Evolutionary conservation across 1,284 basidiomycete species (phyloP), one percentile per base, ranked within the genome.

Genomic region (Ustilago hordei): DNA sequence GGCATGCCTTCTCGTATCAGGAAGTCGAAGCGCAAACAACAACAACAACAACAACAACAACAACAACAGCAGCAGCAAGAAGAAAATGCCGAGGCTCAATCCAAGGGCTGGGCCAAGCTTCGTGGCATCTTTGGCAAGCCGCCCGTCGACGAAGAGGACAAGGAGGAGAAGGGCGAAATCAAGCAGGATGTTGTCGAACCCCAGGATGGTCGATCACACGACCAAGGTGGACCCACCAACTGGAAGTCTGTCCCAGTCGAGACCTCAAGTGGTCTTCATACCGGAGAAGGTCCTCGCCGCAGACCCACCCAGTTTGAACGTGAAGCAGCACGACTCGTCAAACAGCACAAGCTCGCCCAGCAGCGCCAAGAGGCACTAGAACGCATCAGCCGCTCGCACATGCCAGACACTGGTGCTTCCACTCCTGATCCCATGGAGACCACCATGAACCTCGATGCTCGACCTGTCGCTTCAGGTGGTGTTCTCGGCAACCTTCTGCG

Each of bases 401-500:
- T 84, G 12, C 72, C 75, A 3, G 80, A 79, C 55, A 79, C 84
- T 2, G 78, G 76, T 15, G 72, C 79, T 3, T 69, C 78, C 17
- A 86, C 83, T 8, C 84, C 84, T 13, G 84, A 85, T 39, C 55
- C 74, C 7, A 60, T 76, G 50, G 84, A 84, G 17, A 84, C 82
- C 17, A 64, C 74, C 19, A 70, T 81, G 55, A 73, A 81, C 50
- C 55, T 86, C 19, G 84, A 85, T 48, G 75, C 84, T 7, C 72
- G 84, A 19, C 84, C 84, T 17, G 72, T 81, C 6, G 43, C 62
- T 2, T 55, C 75, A 0, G 78, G 80, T 17, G 84, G 84, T 45
- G 83, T 86, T 11, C 78, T 86, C 9, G 84, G 84, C 47, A 84
- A 86, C 39, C 60, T 86, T 31, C 68, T 85, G n/a, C 76, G 71